Base-by-base conservation (phyloP, 2,329 filamentous ascomycete genomes). In the Aschersonia sp. region DNA sequence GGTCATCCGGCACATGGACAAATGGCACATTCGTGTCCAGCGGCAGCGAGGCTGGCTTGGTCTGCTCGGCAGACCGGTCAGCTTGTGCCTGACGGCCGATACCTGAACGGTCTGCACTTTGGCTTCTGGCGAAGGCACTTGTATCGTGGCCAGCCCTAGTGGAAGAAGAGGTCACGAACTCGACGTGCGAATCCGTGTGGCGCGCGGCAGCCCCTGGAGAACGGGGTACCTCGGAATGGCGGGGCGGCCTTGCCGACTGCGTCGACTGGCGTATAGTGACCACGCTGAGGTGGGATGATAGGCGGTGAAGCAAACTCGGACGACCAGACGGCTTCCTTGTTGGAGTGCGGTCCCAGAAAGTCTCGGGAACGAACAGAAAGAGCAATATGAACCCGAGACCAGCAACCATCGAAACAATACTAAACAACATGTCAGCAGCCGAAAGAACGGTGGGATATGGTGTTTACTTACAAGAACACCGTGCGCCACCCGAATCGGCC, bases 281-380 rank as follows among this genome's bases (percentile, higher is more conserved):
- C 5, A 53, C 48, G 45, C 57, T 55, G 42, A 60, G 62, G 37
- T 61, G 65, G 1, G 71, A 74, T 0, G 74, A 76, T 22, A 68
- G 58, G 5, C 72, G 64, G 29, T 66, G 69, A 48, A 76, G 67
- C 46, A 77, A 63, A 47, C 64, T 65, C 1, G 71, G 69, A 22
- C 71, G 60, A 49, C 63, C 68, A 6, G 60, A 60, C 3, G 63
- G 55, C 41, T 63, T 64, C 22, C 63, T 59, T 4, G 64, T 59
- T 2, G 89, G 88, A 2, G 83, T 83, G 44, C 90, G 75, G 62
- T 96, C 88, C 90, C 90, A 97, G 55, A 95, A 96, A 0, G 88
- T 95, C 66, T 97, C 90, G 0, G 90, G 90, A 0, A 95, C 86
- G 56, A 95, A 94, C 50, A 96, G 72, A 61, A 94, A 95, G 1